These are phyloP conservation scores for Pyrus bretschneideri DNA, from an alignment of 306 rosid species.

Conservation along the genomic window DNA sequence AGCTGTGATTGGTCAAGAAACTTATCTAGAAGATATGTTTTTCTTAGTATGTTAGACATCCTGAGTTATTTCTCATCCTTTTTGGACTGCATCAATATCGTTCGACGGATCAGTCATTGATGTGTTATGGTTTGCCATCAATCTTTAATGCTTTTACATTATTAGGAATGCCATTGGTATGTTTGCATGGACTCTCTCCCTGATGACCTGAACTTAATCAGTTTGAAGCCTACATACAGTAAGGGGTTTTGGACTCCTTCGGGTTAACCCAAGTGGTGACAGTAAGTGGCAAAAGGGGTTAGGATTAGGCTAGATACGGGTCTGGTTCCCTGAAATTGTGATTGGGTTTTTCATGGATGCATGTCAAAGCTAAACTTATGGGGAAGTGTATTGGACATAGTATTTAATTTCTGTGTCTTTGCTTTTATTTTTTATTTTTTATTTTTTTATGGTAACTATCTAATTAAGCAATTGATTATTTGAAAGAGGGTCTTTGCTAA, in stretches of 20 bases:
- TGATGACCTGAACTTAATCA: not conserved
- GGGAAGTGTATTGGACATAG: not conserved
- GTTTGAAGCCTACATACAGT: not conserved
- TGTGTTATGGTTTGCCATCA: not conserved
- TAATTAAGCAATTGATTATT: not conserved
- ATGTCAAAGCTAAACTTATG: not conserved
- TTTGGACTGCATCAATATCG: not conserved
- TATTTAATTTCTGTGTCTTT: not conserved
- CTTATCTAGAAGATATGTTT: not conserved
- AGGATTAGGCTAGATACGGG: too few relatives aligned
- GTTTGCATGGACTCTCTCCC: not conserved
- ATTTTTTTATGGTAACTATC: not conserved
- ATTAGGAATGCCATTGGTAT: not conserved
- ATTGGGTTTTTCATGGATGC: not conserved
- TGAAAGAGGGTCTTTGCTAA: not conserved
- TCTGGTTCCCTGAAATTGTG: too few relatives aligned
- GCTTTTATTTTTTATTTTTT: too few relatives aligned
- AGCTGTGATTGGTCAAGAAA: not conserved
- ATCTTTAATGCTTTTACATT: not conserved
- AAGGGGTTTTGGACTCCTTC: too few relatives aligned
- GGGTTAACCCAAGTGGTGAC: too few relatives aligned
- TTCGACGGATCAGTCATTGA: not conserved
- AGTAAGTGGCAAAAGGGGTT: too few relatives aligned
- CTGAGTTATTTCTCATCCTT: not conserved
- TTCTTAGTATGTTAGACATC: not conserved